Conservation (phyloP, 2,329 filamentous ascomycete species). For the Aspergillus arachidicola region DNA sequence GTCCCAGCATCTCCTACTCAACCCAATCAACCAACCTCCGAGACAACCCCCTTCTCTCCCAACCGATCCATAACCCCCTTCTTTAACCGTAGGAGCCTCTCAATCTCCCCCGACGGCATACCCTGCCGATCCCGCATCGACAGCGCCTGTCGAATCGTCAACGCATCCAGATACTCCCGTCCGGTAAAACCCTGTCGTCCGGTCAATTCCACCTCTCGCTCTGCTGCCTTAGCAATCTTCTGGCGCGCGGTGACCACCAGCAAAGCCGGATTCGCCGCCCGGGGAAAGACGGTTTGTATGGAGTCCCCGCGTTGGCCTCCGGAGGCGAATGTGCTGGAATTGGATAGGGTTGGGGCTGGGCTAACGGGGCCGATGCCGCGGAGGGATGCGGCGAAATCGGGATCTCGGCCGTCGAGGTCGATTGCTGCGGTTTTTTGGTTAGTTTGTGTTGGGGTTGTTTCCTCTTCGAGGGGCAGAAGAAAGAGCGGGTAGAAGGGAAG, state of each 20-base stretch:
- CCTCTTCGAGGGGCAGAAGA: not conserved
- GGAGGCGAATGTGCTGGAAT: constrained; percentile 53
- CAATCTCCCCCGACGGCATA: constrained; percentile 41
- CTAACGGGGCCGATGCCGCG: constrained; percentile 63
- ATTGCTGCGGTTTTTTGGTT: constrained; percentile 46
- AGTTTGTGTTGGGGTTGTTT: constrained; percentile 1
- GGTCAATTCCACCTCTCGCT: constrained; percentile 56
- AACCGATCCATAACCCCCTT: constrained; percentile 46
- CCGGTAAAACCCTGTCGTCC: constrained; percentile 44
- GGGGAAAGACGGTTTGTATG: constrained; percentile 40
- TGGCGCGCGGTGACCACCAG: constrained; percentile 56
- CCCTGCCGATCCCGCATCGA: constrained; percentile 50
- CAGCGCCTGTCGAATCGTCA: constrained; percentile 53
- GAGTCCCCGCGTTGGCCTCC: constrained; percentile 26
- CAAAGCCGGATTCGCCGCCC: constrained; percentile 56
- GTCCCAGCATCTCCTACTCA: not conserved
- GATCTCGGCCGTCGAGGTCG: constrained; percentile 63
- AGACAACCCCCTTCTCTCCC: constrained; percentile 39
- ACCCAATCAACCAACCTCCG: constrained; percentile 16
- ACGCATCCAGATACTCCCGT: constrained; percentile 52
- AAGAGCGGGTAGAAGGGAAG: not conserved
- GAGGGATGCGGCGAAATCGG: constrained; percentile 77
- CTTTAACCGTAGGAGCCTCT: constrained; percentile 48
- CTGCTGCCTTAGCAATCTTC: constrained; percentile 54
- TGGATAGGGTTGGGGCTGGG: constrained; percentile 59